Base-by-base conservation (phyloP, 73 alveolate genomes). In the Symbiodinium pilosum region DNA sequence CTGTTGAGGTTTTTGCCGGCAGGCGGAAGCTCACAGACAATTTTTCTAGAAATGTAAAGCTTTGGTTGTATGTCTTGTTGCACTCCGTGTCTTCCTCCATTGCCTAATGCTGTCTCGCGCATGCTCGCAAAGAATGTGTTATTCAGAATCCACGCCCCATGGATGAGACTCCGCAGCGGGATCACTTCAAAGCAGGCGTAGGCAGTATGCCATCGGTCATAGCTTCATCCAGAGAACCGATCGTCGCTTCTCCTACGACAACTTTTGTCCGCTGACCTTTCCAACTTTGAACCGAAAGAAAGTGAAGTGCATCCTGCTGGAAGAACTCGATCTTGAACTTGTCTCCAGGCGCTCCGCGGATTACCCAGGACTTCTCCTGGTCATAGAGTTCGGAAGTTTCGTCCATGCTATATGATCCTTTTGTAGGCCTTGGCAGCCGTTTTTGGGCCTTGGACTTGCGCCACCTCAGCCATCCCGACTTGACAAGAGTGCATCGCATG, bases 271-370 rank as follows among this genome's bases (percentile, higher is more conserved):
- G 14, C 24, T 20, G 64, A 26, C 24, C 32, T n/a, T 0, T 24
- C 87, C 1, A 51, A 83, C 39, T 14, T 83, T 39, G 56, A 52
- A 83, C 89, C 89, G 28, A 59, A 16, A 30, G 64, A 18, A 83
- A 83, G 8, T 16, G 12, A 9, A 73, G 34, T 26, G 44, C 7
- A 21, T 47, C 96, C 96, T 91, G 96, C 39, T 93, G 98, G 92
- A 93, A 93, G 98, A 93, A 93, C 87, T 93, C 98, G 68, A 93
- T 75, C 84, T 77, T 73, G 92, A 93, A 93, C 98, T 93, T 93
- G 39, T 93, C 92, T 26, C 98, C 98, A 11, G 98, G 98, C 11
- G 98, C 98, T 21, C 98, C 98, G 9, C 92, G 59, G 43, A 93
- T 38, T n/a, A 75, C 93, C 98, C 98, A 93, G 16, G 39, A 28